Evolutionary conservation across 768 basidiomycete genomes (phyloP), one percentile per base, ranked within the genome.

Genomic region (Kwoniella mangroviensis): DNA sequence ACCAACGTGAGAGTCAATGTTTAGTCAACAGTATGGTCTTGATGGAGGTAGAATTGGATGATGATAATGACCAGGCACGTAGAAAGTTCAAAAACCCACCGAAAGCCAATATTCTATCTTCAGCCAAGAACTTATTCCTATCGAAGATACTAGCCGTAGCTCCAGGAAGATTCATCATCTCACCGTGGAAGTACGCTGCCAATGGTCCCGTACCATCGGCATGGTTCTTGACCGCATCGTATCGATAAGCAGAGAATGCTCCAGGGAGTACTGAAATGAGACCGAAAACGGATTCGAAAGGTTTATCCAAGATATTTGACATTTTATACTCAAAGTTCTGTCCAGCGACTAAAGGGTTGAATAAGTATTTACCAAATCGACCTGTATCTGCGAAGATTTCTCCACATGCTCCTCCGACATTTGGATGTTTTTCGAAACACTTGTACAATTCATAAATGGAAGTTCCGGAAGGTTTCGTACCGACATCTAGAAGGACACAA

Each of bases 111-210:
- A 73, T 72, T n/a, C 75, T 69, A 54, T 76, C 73, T 80, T 93
- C 92, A 22, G 92, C 92, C 69, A 93, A 88, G 81, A 93, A 94
- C 91, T 93, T 94, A 85, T 94, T 94, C 52, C 92, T 87, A 84
- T 93, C 88, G 85, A 81, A 58, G 40, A 72, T 70, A 17, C 67
- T 70, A 1, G 79, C 79, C 9, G 70, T 72, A 1, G 75, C 75
- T 4, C 79, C 79, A 40, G 79, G 79, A 4, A 77, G 71, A 60
- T 77, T 78, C 79, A 80, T 80, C 70, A 76, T 72, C 42, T 80
- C 79, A n/a, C 79, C 79, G 53, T 80, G 79, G 70, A 80, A 80
- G 43, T 80, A 80, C 9, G 75, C 65, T 9, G 76, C 76, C 17
- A 81, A 73, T 9, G 80, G 80, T 21, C 80, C 80, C 17, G 76